These are phyloP conservation scores for Botrytis fragariae DNA, from an alignment of 2,329 filamentous ascomycete genomes.

Conservation along the genomic window DNA sequence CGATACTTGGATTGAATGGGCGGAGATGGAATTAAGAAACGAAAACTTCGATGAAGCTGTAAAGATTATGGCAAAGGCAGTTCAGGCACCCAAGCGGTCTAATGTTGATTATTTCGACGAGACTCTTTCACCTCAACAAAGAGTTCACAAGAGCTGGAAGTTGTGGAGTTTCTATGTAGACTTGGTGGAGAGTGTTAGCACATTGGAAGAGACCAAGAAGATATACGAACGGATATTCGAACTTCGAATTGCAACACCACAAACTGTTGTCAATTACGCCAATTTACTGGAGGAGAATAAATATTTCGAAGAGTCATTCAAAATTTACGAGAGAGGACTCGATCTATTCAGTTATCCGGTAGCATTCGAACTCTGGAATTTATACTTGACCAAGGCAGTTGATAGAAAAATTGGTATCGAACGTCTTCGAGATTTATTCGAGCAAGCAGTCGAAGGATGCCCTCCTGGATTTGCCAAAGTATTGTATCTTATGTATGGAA, in stretches of 20 bases:
- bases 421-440: slow-evolving; percentile 88
- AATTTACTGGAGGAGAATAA: slow-evolving; percentile 91
- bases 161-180: slow-evolving; percentile 99
- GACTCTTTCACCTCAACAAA: slow-evolving; percentile 85
- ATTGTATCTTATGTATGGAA: slow-evolving; percentile 97
- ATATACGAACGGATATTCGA: slow-evolving; percentile 98
- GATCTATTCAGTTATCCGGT: slow-evolving; percentile 99
- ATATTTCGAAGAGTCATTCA: slow-evolving; percentile 97
- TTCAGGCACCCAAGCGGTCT: slow-evolving; percentile 94
- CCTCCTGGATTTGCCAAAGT: slow-evolving; percentile 95
- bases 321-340: slow-evolving; percentile 90
- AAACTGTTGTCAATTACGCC: slow-evolving; percentile 98
- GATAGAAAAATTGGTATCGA: slow-evolving; percentile 96
- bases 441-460: slow-evolving; percentile 92
- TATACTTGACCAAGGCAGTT: slow-evolving; percentile 96
- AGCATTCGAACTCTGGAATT: slow-evolving; percentile 96
- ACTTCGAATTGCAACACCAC: slow-evolving; percentile 93
- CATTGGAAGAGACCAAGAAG: slow-evolving; percentile 85
- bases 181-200: slow-evolving; percentile 89
- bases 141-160: slow-evolving; percentile 99
- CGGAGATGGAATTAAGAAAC: slow-evolving; percentile 93
- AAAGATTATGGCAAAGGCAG: slow-evolving; percentile 94
- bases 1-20: slow-evolving; percentile 99
- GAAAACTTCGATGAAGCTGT: slow-evolving; percentile 96
- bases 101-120: slow-evolving; percentile 99